phyloP scores from a whole-genome alignment of 768 basidiomycete genomes.

The Lyophyllum atratum region DNA sequence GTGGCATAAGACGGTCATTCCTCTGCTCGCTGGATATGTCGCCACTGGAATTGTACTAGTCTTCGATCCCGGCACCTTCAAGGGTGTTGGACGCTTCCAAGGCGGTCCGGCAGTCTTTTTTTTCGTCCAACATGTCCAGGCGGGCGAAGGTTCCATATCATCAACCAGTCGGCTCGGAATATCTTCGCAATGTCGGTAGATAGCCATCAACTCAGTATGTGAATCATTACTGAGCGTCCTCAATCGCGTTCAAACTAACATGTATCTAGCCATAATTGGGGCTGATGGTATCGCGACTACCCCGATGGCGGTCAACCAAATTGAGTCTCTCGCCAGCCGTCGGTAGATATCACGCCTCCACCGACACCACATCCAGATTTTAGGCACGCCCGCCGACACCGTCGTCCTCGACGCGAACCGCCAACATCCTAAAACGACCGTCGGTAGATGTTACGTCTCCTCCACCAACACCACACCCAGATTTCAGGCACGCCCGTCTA shows the following conservation, averaged over 20 bases:
- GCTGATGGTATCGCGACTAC: slow-evolving; percentile 32
- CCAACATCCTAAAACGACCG: too few relatives aligned
- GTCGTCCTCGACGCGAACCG: too few relatives aligned
- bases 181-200: slow-evolving; percentile 41
- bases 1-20: slow-evolving; percentile 33
- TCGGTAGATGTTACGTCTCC: too few relatives aligned
- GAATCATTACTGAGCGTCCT: not conserved
- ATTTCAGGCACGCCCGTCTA: too few relatives aligned
- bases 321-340: slow-evolving; percentile 44
- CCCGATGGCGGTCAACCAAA: slow-evolving; percentile 30
- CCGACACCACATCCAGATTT: too few relatives aligned
- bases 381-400: too few relatives aligned
- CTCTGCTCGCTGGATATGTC: slow-evolving; percentile 30
- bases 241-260: not conserved
- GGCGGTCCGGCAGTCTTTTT: slow-evolving; percentile 41
- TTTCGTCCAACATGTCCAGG: slow-evolving; percentile 41
- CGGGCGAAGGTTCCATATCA: slow-evolving; percentile 50
- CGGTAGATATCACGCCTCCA: too few relatives aligned
- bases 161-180: slow-evolving; percentile 49
- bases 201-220: slow-evolving; percentile 26
- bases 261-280: slow-evolving; percentile 30
- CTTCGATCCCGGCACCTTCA: slow-evolving; percentile 44
- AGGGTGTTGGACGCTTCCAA: slow-evolving; percentile 44
- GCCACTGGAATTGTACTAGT: slow-evolving; percentile 29
- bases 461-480: too few relatives aligned